Base-by-base conservation (phyloP, 148 eudicot genomes). In the Camellia granthamiana region DNA sequence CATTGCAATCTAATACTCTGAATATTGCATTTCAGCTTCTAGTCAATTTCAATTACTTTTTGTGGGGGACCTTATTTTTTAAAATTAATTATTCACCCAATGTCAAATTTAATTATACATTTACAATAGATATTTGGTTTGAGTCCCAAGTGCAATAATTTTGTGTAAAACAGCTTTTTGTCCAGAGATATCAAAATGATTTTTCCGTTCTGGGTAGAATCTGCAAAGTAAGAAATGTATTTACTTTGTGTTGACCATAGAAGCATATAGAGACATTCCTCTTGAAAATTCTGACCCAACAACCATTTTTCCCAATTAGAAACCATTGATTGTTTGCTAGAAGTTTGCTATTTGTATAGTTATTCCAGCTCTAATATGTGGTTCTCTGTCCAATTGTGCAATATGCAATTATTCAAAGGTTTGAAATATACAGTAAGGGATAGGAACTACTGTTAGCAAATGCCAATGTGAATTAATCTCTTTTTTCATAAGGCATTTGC, bases 61-160 rank as follows among this genome's bases (percentile, higher is more conserved):
- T 14, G 16, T 10, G 16, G 3, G 60, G 16, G 60, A 49, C 38
- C 51, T 71, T 51, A 72, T 59, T 72, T 8, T 47, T 41, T 49
- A 4, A 6, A 14, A 8, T 56, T 14, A 56, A 3, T 56, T 14
- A 10, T 1, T 14, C 60, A 11, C 3, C 16, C 11, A 11, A 56
- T 8, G 12, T 49, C 10, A 41, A 51, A 16, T 70, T 70, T 47
- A 30, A 72, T 72, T 72, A 16, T 72, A 55, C 62, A 23, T n/a
- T 74, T 41, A 55, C 62, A 30, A 73, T 16, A 72, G 76, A 6
- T 64, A 54, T 74, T 21, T 14, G 21, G 23, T 23, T 51, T 13
- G 21, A 30, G 4, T 72, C 7, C 61, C 61, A 52, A 54, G 76
- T 70, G 76, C 61, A 60, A 72, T 69, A 46, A 69, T 51, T 49